phyloP scores from a whole-genome alignment of 352 stramenopile genomes.

The Phytophthora fragariaefolia region DNA sequence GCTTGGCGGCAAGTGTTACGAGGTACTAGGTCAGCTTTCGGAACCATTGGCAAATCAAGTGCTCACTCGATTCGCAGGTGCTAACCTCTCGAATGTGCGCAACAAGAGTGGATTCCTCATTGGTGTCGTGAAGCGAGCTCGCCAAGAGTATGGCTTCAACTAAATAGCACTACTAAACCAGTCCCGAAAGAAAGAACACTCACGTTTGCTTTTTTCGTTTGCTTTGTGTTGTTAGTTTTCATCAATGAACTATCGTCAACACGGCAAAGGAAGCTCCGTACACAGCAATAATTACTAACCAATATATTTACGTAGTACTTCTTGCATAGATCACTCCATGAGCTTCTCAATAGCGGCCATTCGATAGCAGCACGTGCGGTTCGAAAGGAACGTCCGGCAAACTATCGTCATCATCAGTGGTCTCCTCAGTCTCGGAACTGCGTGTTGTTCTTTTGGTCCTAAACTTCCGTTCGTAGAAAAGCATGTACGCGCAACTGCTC shows the following conservation, averaged over 20 bases:
- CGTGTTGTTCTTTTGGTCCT: slow-evolving; percentile 45
- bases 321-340: background rate
- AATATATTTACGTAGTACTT: slow-evolving; percentile 40
- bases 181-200: no score
- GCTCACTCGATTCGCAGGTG: slow-evolving; percentile 71
- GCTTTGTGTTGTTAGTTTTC: background rate
- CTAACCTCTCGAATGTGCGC: slow-evolving; percentile 74
- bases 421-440: slow-evolving; percentile 43
- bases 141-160: slow-evolving; percentile 83
- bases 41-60: slow-evolving; percentile 81
- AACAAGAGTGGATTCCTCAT: slow-evolving; percentile 86
- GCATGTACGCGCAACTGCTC: slow-evolving; percentile 85
- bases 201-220: background rate
- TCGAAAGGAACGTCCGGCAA: slow-evolving; percentile 62
- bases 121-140: slow-evolving; percentile 78
- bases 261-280: background rate
- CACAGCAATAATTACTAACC: slow-evolving; percentile 33
- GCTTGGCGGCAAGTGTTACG: slow-evolving; percentile 83
- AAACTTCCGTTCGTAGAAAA: slow-evolving; percentile 90
- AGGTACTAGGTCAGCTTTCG: slow-evolving; percentile 77
- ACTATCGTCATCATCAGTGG: slow-evolving; percentile 52
- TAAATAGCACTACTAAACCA: slow-evolving; percentile 15
- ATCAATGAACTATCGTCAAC: background rate
- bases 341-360: slow-evolving; percentile 29
- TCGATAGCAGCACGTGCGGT: slow-evolving; percentile 40